Base-by-base conservation (phyloP, 306 rosid genomes). In the Senna tora region DNA sequence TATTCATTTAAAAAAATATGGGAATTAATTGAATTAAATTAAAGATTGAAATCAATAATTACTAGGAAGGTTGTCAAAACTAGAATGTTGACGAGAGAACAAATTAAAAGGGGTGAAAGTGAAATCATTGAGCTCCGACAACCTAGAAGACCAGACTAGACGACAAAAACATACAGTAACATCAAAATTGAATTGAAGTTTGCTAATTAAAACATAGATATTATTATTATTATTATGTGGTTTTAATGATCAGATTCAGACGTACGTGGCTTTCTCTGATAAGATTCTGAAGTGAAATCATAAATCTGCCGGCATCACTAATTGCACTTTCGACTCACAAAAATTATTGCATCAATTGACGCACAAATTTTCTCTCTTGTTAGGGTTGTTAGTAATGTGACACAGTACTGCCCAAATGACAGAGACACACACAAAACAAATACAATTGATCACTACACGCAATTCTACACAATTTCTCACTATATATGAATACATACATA, bases 321-420 rank as follows among this genome's bases (percentile, higher is more conserved):
- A 70, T 82, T 74, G 74, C 79, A 83, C 82, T 77, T 83, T 77
- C 84, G 65, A 76, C 66, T 50, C 62, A 2, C 43, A 80, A 62
- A 76, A 73, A 80, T 80, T 69, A 80, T 80, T 73, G 69, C 87
- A 59, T 69, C 53, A 65, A 70, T 84, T 84, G 84, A 73, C 12
- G 57, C 17, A 77, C n/a, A 56, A 73, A 67, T 63, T 25, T 25
- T 62, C 71, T 76, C 55, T 57, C 75, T 58, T 83, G 84, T 83
- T 83, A 75, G 79, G 81, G 84, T 83, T 55, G 87, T 83, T 79
- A 83, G 82, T 76, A 83, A 69, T 79, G 85, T 84, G 85, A 84
- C 88, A 74, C 57, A 67, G 71, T 75, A n/a, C n/a, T n/a, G 83
- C 81, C 83, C 81, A 78, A 75, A 81, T 84, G 80, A 79, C 52